phyloP scores from a whole-genome alignment of 768 basidiomycete species.

The Xerocomellus amylosporus region DNA sequence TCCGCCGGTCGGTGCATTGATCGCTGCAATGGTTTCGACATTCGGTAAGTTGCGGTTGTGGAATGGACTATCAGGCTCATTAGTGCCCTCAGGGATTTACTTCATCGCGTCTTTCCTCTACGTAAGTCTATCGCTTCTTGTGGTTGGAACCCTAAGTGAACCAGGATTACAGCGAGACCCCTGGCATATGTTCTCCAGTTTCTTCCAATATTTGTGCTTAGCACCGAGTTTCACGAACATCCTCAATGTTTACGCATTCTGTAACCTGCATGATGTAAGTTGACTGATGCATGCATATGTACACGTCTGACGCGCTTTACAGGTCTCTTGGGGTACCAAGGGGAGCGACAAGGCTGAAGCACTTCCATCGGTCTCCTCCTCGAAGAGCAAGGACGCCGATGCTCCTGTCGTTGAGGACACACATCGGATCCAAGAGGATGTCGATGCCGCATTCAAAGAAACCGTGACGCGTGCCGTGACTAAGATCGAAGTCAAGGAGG shows the following conservation, averaged over 20 bases:
- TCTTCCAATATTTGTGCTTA: conserved; percentile 85
- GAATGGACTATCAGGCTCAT: conserved; percentile 8
- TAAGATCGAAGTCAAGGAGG: conserved; percentile 65
- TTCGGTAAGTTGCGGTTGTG: conserved; percentile 52
- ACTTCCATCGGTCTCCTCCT: conserved; percentile 84
- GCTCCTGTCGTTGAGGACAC: conserved; percentile 84
- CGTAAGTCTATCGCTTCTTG: conserved; percentile 44
- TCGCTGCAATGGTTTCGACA: conserved; percentile 86
- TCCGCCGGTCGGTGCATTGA: conserved; percentile 74
- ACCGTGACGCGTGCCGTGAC: conserved; percentile 86
- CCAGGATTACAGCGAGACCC: conserved; percentile 71
- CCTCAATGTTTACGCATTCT: conserved; percentile 95
- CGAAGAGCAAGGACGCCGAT: conserved; percentile 72
- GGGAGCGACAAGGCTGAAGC: conserved; percentile 93
- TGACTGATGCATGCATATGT: not conserved
- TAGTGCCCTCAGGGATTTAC: conserved; percentile 58
- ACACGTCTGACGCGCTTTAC: conserved; percentile 2
- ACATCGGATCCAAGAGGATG: conserved; percentile 78
- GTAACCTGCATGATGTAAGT: conserved; percentile 86
- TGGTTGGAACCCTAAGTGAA: conserved; percentile 1
- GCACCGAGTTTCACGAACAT: conserved; percentile 95
- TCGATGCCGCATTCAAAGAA: conserved; percentile 88
- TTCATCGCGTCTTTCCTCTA: conserved; percentile 81
- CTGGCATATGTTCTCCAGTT: conserved; percentile 97
- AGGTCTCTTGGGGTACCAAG: conserved; percentile 95